Percentiles rank a stretch among this genome's conserved stretches.
Conservation (phyloP, 495 filamentous ascomycete species). For the Trichoderma reesei region DNA sequence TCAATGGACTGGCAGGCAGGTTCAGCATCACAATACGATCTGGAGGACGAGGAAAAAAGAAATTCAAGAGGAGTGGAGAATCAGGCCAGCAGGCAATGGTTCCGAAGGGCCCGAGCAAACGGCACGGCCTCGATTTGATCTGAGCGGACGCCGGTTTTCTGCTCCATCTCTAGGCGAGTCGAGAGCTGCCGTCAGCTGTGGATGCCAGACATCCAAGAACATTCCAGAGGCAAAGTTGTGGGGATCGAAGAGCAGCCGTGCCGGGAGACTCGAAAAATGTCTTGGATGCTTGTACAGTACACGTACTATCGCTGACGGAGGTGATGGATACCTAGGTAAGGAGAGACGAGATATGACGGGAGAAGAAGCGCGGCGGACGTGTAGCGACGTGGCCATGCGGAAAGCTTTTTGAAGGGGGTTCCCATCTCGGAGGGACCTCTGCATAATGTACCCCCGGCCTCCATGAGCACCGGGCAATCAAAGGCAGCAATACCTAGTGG, state of each 20-base stretch:
- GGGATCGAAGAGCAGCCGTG: background rate
- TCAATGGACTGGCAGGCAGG: background rate
- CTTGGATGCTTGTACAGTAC: background rate
- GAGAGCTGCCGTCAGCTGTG: background rate
- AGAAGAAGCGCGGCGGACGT: background rate
- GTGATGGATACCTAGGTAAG: background rate
- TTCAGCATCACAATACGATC: too few relatives aligned
- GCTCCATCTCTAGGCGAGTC: background rate
- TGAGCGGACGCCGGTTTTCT: background rate
- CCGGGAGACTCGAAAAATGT: background rate
- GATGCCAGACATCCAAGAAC: background rate
- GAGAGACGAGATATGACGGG: background rate
- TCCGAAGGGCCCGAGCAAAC: constrained; percentile 6
- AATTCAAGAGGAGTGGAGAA: too few relatives aligned
- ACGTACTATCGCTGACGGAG: too few relatives aligned
- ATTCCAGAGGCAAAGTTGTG: constrained; percentile 9
- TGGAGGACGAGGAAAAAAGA: background rate
- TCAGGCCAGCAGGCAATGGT: background rate
- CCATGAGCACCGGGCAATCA: too few relatives aligned
- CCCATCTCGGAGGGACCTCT: background rate
- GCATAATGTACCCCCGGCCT: too few relatives aligned
- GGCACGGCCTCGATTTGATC: constrained; percentile 1
- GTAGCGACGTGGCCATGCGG: background rate
- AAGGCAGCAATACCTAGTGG: too few relatives aligned
- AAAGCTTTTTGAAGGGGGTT: background rate